phyloP scores from a whole-genome alignment of 1,284 basidiomycete species.

The Ustilago esculenta region DNA sequence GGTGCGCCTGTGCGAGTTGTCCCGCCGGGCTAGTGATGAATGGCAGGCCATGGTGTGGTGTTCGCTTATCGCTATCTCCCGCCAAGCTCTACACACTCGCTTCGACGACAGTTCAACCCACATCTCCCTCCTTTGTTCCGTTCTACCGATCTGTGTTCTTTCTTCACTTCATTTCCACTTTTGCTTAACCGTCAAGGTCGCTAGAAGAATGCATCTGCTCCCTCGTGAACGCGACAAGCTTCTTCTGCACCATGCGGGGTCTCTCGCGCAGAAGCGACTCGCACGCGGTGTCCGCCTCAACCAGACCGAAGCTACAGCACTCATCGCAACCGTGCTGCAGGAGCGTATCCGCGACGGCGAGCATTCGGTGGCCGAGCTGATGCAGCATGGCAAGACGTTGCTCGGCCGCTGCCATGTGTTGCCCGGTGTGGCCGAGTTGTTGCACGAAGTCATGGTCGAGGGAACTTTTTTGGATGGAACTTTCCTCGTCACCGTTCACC shows the following conservation, averaged over 20 bases:
- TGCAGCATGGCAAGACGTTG: conserved; percentile 78
- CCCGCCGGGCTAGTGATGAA: not conserved
- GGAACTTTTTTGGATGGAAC: conserved; percentile 63
- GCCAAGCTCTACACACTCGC: too few relatives aligned
- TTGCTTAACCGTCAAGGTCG: too few relatives aligned
- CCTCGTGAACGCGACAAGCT: conserved; percentile 65
- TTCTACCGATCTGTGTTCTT: not conserved
- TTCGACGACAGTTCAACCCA: too few relatives aligned
- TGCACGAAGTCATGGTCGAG: conserved; percentile 67
- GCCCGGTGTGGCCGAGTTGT: conserved; percentile 70
- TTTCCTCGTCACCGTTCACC: conserved; percentile 71
- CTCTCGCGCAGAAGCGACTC: conserved; percentile 90
- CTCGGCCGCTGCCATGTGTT: conserved; percentile 91
- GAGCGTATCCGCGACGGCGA: conserved; percentile 93
- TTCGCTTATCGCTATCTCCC: too few relatives aligned
- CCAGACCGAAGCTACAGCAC: conserved; percentile 84
- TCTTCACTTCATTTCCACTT: not conserved
- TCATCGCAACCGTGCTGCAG: conserved; percentile 90
- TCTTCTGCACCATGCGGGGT: conserved; percentile 56
- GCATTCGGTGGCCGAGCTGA: conserved; percentile 86
- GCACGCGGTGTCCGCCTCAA: conserved; percentile 89
- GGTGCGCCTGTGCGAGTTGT: not conserved
- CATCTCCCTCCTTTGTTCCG: not conserved
- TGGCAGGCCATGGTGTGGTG: too few relatives aligned
- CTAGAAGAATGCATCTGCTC: conserved; percentile 59